phyloP scores from a whole-genome alignment of 1,284 basidiomycete genomes.

The Cystobasidium sp. region DNA sequence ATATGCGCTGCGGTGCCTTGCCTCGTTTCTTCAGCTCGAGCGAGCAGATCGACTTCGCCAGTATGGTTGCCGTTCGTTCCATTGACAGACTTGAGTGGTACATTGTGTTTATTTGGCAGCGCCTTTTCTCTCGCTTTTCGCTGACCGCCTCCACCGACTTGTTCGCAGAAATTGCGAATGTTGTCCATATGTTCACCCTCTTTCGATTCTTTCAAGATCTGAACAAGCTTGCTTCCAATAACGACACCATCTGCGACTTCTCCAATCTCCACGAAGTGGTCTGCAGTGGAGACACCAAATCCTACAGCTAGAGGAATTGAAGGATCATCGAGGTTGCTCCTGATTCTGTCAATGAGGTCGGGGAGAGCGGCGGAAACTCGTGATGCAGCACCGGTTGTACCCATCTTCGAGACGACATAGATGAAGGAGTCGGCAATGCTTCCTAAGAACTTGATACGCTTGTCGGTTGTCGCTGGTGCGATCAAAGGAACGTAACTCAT shows the following conservation, averaged over 20 bases:
- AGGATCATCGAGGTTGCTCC: constrained; percentile 74
- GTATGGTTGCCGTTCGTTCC: constrained; percentile 43
- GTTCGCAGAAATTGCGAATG: constrained; percentile 39
- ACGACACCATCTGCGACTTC: constrained; percentile 84
- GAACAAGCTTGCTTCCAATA: constrained; percentile 83
- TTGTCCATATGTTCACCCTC: constrained; percentile 33
- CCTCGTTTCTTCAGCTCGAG: constrained; percentile 33
- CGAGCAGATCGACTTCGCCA: constrained; percentile 34
- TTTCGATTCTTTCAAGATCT: constrained; percentile 59
- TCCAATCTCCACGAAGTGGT: constrained; percentile 88
- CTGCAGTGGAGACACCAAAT: constrained; percentile 91
- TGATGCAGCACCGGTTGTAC: constrained; percentile 90
- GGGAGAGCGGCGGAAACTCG: constrained; percentile 60
- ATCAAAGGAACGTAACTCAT: constrained; percentile 96
- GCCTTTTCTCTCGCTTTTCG: constrained; percentile 43
- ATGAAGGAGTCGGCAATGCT: constrained; percentile 96
- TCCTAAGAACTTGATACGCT: constrained; percentile 86
- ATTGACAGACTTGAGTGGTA: constrained; percentile 44
- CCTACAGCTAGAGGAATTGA: constrained; percentile 89
- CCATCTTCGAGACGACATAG: constrained; percentile 98
- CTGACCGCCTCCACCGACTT: constrained; percentile 45
- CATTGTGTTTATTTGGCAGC: constrained; percentile 39
- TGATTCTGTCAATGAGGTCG: constrained; percentile 59
- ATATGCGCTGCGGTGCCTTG: constrained; percentile 28
- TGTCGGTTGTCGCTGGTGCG: constrained; percentile 86